phyloP scores from a whole-genome alignment of 306 rosid genomes.

The Quercus aquifolioides region DNA sequence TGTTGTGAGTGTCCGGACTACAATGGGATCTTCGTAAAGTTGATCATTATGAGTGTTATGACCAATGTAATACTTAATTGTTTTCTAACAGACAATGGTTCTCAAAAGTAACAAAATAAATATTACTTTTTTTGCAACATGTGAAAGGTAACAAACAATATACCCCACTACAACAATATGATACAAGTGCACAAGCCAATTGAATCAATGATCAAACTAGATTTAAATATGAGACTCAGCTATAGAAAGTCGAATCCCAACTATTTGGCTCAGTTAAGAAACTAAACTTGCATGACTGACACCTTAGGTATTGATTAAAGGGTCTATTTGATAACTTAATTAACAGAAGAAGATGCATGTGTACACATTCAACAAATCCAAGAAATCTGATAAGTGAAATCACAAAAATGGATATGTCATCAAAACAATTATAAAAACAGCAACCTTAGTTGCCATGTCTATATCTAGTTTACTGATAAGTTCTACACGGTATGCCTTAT shows the following conservation, averaged over 20 bases:
- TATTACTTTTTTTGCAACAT: background rate
- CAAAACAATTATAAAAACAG: background rate
- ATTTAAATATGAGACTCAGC: background rate
- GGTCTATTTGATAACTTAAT: background rate
- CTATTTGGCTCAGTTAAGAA: background rate
- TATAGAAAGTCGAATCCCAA: background rate
- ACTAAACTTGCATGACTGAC: background rate
- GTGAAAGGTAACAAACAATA: background rate
- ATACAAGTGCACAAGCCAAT: background rate
- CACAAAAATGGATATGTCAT: background rate
- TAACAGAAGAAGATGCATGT: background rate
- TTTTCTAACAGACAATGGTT: background rate
- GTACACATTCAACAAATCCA: background rate
- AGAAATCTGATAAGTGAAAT: background rate
- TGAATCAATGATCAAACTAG: background rate
- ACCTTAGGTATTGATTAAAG: background rate
- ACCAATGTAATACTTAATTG: background rate
- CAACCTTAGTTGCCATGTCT: too few species aligned
- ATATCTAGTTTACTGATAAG: too few species aligned
- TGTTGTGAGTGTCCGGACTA: too few species aligned
- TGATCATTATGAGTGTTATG: too few species aligned
- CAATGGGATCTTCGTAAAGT: too few species aligned
- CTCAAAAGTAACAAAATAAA: background rate
- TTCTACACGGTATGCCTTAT: too few species aligned
- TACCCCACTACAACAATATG: background rate